A percentile compares a stretch with the other conserved stretches of the same genome.
Conservation (phyloP, 2,329 filamentous ascomycete species). For the Neonectria sp. region DNA sequence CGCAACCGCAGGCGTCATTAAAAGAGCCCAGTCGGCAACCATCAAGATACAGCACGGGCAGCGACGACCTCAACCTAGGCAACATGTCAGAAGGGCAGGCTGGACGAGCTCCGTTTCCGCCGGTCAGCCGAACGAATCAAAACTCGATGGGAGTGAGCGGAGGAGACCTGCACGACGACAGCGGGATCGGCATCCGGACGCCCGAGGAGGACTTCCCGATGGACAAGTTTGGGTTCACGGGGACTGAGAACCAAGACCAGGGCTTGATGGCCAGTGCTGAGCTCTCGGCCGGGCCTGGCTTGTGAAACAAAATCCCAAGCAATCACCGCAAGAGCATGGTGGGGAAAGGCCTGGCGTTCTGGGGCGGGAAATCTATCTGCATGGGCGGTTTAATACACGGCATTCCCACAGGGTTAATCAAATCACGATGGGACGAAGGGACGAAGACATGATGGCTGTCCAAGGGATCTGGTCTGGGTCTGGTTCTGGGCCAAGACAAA, state of each 20-base stretch:
- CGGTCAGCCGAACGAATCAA: constrained; percentile 60
- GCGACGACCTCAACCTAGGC: constrained; percentile 62
- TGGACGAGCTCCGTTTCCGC: constrained; percentile 66
- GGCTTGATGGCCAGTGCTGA: constrained; percentile 52
- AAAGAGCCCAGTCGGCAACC: constrained; percentile 55
- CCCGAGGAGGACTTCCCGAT: constrained; percentile 76
- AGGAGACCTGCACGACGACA: constrained; percentile 75
- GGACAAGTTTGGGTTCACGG: constrained; percentile 69
- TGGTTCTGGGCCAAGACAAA: constrained; percentile 21
- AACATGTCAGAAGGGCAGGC: constrained; percentile 64
- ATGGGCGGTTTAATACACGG: constrained; percentile 44
- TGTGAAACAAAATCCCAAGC: constrained; percentile 33
- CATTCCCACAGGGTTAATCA: constrained; percentile 44
- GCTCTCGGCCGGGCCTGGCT: constrained; percentile 40
- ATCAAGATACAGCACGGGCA: constrained; percentile 61
- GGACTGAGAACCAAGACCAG: constrained; percentile 54
- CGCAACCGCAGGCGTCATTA: constrained; percentile 53
- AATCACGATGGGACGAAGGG: constrained; percentile 51
- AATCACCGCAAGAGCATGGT: constrained; percentile 8
- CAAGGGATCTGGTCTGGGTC: constrained; percentile 26
- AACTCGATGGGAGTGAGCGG: constrained; percentile 55
- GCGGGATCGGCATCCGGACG: constrained; percentile 80
- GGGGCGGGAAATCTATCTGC: constrained; percentile 41
- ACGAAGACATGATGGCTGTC: constrained; percentile 51
- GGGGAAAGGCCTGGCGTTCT: constrained; percentile 41